Evolutionary conservation across 1,284 basidiomycete genomes (phyloP), one percentile per base, ranked within the genome.

Genomic region (Agroathelia rolfsii): DNA sequence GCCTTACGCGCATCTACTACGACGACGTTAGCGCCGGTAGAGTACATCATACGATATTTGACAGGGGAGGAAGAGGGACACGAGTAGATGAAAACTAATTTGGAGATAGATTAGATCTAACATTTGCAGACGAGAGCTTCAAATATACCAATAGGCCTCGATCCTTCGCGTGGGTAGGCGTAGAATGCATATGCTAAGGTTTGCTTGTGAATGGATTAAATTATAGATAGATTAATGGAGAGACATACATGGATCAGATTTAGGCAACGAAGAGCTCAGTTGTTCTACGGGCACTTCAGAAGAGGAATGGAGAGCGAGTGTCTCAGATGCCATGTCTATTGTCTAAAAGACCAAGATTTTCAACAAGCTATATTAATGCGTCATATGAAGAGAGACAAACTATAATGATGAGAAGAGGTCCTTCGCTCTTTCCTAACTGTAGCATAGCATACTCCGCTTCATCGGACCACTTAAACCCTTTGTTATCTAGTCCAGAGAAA

Each of bases 41-140:
- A 85, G 55, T 90, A 93, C 23, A 93, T 51, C 84, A 94, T 89
- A 32, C 88, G 73, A 42, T 76, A 66, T 50, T 85, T 86, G 55
- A 93, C 69, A 2, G 84, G 80, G 2, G 82, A 87, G 8, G 58
- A 52, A 2, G 76, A 69, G 0, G 89, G 89, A 52, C 89, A 93
- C 21, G 81, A 82, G 57, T 94, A 94, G 39, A 93, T 82, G 55
- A 88, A 89, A 24, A 85, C 78, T 86, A 41, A n/a, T 3, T 34
- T 7, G 28, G 20, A 11, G 5, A 28, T 36, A 30, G 41, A 35
- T 46, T 30, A 42, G 29, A 40, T 19, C 15, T 18, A 18, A 41
- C 32, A 9, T 7, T 16, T 16, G 10, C 18, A 18, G 24, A 23
- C 13, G 3, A 24, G 8, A 14, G 17, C 27, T 6, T 14, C 2